Conservation (phyloP, 1,284 basidiomycete genomes). For the Boletus mariae region DNA sequence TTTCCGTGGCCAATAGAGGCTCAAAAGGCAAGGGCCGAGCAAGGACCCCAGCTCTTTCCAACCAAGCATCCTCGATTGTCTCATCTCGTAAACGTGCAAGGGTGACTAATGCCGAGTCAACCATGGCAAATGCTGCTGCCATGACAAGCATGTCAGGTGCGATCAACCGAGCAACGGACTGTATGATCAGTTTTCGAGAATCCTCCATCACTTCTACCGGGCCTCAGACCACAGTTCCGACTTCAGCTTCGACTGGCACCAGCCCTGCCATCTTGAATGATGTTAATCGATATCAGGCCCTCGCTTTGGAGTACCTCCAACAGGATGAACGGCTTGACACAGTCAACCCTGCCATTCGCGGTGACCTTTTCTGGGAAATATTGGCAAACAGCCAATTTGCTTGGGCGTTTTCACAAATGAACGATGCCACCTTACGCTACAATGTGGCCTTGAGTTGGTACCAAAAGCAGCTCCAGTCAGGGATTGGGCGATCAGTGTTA, state of each 20-base stretch:
- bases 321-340: neutral
- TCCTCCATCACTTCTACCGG: too few species aligned
- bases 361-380: neutral
- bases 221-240: too few species aligned
- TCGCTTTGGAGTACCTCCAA: neutral
- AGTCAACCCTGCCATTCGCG: neutral
- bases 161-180: neutral
- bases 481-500: neutral
- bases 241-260: neutral
- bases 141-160: neutral
- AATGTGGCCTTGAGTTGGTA: neutral
- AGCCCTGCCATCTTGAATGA: neutral
- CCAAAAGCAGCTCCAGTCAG: neutral
- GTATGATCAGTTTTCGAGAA: neutral
- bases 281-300: neutral
- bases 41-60: neutral
- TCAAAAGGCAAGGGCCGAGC: neutral
- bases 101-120: neutral
- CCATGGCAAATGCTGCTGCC: neutral
- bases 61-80: neutral
- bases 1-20: too few species aligned
- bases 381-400: neutral
- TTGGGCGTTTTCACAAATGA: neutral
- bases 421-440: neutral
- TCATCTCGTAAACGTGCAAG: neutral